Evolutionary conservation across 257 asterid species (phyloP), one percentile per base, ranked within the genome.

Genomic region (Striga asiatica): DNA sequence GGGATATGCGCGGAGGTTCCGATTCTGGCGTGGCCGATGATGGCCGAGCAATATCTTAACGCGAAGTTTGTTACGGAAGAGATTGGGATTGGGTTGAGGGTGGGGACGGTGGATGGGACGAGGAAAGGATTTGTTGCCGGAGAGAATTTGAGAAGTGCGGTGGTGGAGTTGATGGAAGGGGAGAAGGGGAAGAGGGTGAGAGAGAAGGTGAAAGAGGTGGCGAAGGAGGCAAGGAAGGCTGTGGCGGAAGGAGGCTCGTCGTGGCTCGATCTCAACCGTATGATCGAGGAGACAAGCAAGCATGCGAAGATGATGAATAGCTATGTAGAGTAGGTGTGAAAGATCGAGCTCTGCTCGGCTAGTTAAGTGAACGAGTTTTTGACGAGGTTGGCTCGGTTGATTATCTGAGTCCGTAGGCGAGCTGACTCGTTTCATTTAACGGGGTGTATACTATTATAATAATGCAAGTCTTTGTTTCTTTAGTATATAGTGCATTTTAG

Each of bases 21-120:
- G 0, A 64, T 88, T 2, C 56, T 84, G 16, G 94, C 94, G 0
- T 88, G 93, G 94, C 94, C 94, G 0, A 76, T 88, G 89, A 72
- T 80, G 82, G 94, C 89, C 25, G 95, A 88, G 61, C 95, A 88
- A 41, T 73, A 31, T 0, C 20, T 84, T 29, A 84, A 88, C 21
- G 95, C 83, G 0, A 77, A 67, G 56, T 64, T 83, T 65, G 79
- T 87, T 11, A 80, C 24, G 24, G 94, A 88, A n/a, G 97, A 73
- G 72, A 72, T 82, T 22, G 60, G 65, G 51, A 46, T 84, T 1
- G 92, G 86, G 0, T 5, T 82, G 2, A 62, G 78, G 32, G 81
- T 76, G 0, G 60, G 54, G 16, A 72, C 82, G 0, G 54, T 54
- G 1, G 65, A 76, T 64, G 91, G 84, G 9, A 27, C 71, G 1